These are phyloP conservation scores for Termitomyces sp. DNA, from an alignment of 768 basidiomycete species.

Conservation along the genomic window DNA sequence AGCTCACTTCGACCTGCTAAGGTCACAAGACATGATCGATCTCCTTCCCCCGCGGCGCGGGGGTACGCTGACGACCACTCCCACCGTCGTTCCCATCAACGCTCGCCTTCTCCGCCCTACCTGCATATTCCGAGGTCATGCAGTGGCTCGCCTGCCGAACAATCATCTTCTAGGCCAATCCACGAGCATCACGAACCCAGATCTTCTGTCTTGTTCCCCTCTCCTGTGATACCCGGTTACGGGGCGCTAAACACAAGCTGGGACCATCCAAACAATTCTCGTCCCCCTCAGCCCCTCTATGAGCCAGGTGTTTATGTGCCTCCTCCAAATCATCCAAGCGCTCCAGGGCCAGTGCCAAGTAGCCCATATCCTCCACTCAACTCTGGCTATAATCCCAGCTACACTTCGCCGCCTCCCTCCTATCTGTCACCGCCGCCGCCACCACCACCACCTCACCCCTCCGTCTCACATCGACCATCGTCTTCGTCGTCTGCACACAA, in stretches of 20 bases:
- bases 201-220: slow-evolving; percentile 6
- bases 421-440: slow-evolving; percentile 1
- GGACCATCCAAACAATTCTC: slow-evolving; percentile 2
- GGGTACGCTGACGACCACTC: slow-evolving; percentile 17
- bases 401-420: background rate
- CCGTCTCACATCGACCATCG: background rate
- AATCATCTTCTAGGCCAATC: background rate
- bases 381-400: background rate
- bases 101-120: slow-evolving; percentile 40
- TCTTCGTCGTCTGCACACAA: slow-evolving; percentile 1
- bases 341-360: background rate
- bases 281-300: background rate
- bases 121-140: slow-evolving; percentile 39
- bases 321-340: background rate
- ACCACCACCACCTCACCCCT: background rate
- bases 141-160: slow-evolving; percentile 27
- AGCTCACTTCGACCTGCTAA: slow-evolving; percentile 16
- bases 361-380: background rate
- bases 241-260: slow-evolving; percentile 10
- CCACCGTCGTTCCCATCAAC: slow-evolving; percentile 29
- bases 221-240: slow-evolving; percentile 2
- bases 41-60: slow-evolving; percentile 15
- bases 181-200: background rate
- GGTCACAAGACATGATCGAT: slow-evolving; percentile 16
- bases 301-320: slow-evolving; percentile 1